Percentiles rank a stretch among this genome's conserved stretches.
Evolutionary conservation across 2,329 filamentous ascomycete genomes (phyloP).

Genomic region (Colletotrichum tabaci): DNA sequence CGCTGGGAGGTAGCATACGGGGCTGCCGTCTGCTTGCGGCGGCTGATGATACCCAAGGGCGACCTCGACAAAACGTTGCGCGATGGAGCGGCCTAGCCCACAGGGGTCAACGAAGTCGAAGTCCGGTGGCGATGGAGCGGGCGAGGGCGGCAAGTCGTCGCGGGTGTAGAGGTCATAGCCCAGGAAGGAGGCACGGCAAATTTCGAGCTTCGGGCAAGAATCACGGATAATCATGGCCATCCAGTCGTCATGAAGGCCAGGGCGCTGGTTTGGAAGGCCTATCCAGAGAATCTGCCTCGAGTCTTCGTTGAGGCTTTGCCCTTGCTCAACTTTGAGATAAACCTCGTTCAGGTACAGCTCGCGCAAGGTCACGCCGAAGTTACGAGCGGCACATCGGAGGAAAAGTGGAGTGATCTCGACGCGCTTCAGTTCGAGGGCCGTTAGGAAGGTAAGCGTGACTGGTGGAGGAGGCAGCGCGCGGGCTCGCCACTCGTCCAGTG

Average conservation of each 20-base stretch:
- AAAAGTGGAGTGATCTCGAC: constrained; percentile 56
- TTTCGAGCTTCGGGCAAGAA: constrained; percentile 52
- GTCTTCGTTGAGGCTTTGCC: constrained; percentile 51
- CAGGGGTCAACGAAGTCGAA: constrained; percentile 61
- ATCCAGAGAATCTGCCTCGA: constrained; percentile 59
- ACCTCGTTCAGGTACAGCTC: constrained; percentile 64
- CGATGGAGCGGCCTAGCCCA: constrained; percentile 56
- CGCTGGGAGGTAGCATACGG: constrained; percentile 37
- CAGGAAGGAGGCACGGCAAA: constrained; percentile 61
- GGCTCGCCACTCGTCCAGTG: constrained; percentile 57
- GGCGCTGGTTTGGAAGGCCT: constrained; percentile 60
- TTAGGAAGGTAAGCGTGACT: constrained; percentile 55
- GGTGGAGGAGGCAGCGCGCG: constrained; percentile 56
- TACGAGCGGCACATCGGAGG: constrained; percentile 52
- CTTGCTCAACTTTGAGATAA: constrained; percentile 59
- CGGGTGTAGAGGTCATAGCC: constrained; percentile 59
- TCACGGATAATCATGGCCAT: constrained; percentile 59
- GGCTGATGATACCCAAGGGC: constrained; percentile 58
- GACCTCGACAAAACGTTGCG: constrained; percentile 64
- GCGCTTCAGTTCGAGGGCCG: constrained; percentile 60
- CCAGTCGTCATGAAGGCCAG: constrained; percentile 56
- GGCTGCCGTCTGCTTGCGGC: constrained; percentile 47
- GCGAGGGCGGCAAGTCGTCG: constrained; percentile 49
- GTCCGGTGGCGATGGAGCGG: constrained; percentile 40
- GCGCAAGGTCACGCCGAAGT: constrained; percentile 56